Evolutionary conservation across 495 filamentous ascomycete genomes (phyloP), one percentile per base, ranked within the genome.

Genomic region (Aspergillus asperescens): DNA sequence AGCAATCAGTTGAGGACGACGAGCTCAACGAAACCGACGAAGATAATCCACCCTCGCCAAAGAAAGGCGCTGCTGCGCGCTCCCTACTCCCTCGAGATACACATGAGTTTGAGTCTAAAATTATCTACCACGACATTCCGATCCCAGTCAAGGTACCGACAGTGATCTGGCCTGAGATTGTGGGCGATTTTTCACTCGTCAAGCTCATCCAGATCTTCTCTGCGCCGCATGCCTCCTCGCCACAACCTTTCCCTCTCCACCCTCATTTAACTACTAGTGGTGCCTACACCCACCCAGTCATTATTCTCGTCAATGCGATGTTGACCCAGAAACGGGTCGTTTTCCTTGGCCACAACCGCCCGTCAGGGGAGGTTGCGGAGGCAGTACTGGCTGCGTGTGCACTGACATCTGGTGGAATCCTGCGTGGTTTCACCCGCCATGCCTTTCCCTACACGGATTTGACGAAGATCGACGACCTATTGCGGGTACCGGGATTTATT

Each of bases 361-460:
- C 93, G 6, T 96, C 92, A 2, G 88, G 88, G 2, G 89, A 95
- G 62, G 93, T 98, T 9, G 93, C 90, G 6, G 92, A 97, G 70
- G 91, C 93, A 4, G 93, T 98, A 6, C 77, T 98, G 0, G 93
- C 88, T 1, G 90, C 92, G 1, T 97, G 92, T 66, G 88, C 93
- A 5, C 78, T 99, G 25, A 91, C 87, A 18, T 95, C 90, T 20
- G 94, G 93, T n/a, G 93, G 94, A 19, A 77, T 96, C n/a, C 75
- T 99, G 15, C 75, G 89, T 35, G 93, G 94, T 19, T 97, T 97
- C 69, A 96, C 90, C 16, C 82, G 93, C n/a, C 88, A 96, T 72
- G 94, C 94, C 12, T 99, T 99, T 63, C 93, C 93, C 5, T 99
- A 99, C 64, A 99, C 93, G 6, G 93, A 99, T 67, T 78, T 99